These are phyloP conservation scores for Ceratobasidium sp. DNA, from an alignment of 1,284 basidiomycete species.

Conservation along the genomic window DNA sequence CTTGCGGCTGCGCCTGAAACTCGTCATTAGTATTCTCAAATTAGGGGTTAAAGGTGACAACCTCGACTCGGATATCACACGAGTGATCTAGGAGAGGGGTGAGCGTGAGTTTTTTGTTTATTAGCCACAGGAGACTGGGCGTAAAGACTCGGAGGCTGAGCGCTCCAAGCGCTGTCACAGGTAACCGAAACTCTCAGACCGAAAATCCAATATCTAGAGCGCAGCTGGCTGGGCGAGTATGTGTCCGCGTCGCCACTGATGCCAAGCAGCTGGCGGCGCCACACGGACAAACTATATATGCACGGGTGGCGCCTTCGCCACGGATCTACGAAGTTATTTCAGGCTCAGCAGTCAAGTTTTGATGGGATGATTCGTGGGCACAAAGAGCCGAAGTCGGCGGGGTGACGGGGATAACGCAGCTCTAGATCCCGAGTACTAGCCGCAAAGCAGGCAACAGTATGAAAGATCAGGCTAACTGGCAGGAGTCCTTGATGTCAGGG, in stretches of 20 bases:
- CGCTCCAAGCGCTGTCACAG: constrained; percentile 18
- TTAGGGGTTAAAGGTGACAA: background rate
- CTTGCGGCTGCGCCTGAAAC: background rate
- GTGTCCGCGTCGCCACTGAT: background rate
- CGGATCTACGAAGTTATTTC: constrained; percentile 1
- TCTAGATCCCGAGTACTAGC: too few species aligned
- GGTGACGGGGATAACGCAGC: background rate
- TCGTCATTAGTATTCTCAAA: background rate
- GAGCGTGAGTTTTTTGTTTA: background rate
- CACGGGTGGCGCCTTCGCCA: background rate
- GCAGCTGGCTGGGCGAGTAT: background rate
- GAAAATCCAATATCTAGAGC: background rate
- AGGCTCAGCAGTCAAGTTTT: background rate
- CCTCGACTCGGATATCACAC: background rate
- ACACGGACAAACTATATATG: background rate
- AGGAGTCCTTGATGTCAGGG: background rate
- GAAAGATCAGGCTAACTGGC: background rate
- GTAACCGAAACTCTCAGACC: background rate
- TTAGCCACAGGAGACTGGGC: background rate
- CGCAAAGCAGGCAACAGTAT: background rate
- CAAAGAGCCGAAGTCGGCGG: background rate
- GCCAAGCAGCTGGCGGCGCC: constrained; percentile 9
- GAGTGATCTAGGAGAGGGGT: background rate
- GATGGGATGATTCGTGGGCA: background rate
- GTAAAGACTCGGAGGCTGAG: background rate